Evolutionary conservation across 345 rosid genomes (phyloP).

Genomic region (Pelargonium nanum): DNA sequence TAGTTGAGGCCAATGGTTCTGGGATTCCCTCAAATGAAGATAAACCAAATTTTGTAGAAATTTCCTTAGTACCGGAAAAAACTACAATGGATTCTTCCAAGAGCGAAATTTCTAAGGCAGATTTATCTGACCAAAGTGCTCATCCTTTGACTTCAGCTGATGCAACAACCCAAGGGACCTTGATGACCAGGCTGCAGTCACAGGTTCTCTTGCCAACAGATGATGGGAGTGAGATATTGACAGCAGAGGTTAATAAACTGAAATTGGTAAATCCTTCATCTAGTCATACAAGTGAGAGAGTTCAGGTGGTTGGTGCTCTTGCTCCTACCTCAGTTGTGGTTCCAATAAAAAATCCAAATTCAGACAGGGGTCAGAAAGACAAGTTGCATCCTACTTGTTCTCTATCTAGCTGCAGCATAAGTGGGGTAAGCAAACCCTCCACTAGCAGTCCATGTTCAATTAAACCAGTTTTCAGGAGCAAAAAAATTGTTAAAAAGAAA

Average conservation of each 20-base stretch:
- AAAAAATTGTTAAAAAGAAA: constrained; percentile 46
- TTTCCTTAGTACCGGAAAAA: constrained; percentile 52
- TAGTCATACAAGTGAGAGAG: constrained; percentile 10
- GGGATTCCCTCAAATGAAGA: constrained; percentile 31
- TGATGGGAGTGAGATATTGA: constrained; percentile 8
- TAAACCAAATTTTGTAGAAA: constrained; percentile 40
- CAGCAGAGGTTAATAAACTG: constrained; percentile 10
- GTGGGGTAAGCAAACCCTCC: constrained; percentile 19
- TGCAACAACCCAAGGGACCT: constrained; percentile 13
- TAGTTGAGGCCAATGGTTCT: constrained; percentile 50
- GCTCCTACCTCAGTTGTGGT: constrained; percentile 16
- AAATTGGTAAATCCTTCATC: constrained; percentile 17
- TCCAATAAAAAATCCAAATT: constrained; percentile 11
- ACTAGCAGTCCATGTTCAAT: constrained; percentile 24
- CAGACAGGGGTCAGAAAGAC: constrained; percentile 20
- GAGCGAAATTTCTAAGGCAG: constrained; percentile 17
- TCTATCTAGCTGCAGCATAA: constrained; percentile 15
- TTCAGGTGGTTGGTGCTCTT: constrained; percentile 1
- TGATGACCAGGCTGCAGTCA: constrained; percentile 12
- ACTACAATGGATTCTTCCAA: constrained; percentile 17
- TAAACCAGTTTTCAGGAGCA: constrained; percentile 46
- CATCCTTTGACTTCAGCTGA: constrained; percentile 13
- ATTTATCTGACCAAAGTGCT: constrained; percentile 17
- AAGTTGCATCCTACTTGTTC: constrained; percentile 24
- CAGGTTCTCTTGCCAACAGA: constrained; percentile 15